Evolutionary conservation across 164 flowering plant genomes (phyloP), one percentile per base, ranked within the genome.

Genomic region (Nymphaea colorata): DNA sequence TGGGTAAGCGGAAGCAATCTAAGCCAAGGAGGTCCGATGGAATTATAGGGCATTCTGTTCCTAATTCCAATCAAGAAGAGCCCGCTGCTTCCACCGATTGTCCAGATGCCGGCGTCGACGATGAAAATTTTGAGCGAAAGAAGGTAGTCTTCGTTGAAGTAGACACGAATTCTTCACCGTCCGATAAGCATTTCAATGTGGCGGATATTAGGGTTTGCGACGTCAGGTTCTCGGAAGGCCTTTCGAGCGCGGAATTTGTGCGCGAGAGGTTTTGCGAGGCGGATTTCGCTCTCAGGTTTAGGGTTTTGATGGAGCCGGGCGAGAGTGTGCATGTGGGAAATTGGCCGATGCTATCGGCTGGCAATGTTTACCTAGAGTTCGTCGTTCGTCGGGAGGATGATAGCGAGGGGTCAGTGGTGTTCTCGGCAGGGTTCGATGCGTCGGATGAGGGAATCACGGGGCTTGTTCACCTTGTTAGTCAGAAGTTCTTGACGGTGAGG

Each of bases 361-460:
- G 59, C 17, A 72, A 77, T 74, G 71, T 87, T 14, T 72, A 67
- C 67, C 68, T 93, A 79, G 88, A 93, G 73, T 73, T 89, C 43
- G 41, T 64, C 47, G 7, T 41, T 7, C 57, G 2, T 14, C 44
- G 25, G 25, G 74, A 80, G 53, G 78, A 65, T 15, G 62, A 18
- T 3, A 25, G 6, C 41, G 63, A 61, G 14, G 63, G 41, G 17
- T 61, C 63, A 61, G 81, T 85, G 66, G 68, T 89, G 12, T 70
- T 87, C 43, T 79, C 84, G 0, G 98, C 91, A 57, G 75, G 59
- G 64, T 85, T 93, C 68, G 97, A 93, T 76, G 98, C 96, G 18
- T 80, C 91, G 0, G 90, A 85, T 76, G 93, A 89, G 61, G 93
- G 86, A 42, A 82, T 93, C 64, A 76, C 90, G 25, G 87, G 90